Conservation (phyloP, 2,329 filamentous ascomycete species). For the Colletotrichum somersetense region DNA sequence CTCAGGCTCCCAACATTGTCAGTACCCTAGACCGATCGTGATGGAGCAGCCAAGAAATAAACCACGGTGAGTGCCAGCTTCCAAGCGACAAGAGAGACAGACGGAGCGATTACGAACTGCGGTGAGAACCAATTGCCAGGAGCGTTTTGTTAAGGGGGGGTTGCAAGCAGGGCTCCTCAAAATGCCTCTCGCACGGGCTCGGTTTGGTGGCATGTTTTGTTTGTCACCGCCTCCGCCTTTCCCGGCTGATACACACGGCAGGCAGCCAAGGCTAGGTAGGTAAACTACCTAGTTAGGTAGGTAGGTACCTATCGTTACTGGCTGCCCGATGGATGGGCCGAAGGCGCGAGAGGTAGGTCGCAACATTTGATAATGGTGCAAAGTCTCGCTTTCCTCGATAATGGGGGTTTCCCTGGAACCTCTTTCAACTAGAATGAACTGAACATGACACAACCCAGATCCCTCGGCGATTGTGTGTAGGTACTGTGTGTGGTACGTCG, state of each 20-base stretch:
- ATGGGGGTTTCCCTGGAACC: background rate
- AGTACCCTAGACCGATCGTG: background rate
- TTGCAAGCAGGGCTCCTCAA: constrained; percentile 10
- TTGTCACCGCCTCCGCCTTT: constrained; percentile 30
- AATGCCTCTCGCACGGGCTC: constrained; percentile 21
- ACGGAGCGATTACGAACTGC: constrained; percentile 16
- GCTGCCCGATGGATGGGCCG: constrained; percentile 23
- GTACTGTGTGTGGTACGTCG: background rate
- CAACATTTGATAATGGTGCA: background rate
- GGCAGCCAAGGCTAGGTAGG: too few relatives aligned
- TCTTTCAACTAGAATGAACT: background rate
- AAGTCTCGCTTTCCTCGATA: constrained; percentile 8
- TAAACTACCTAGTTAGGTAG: too few relatives aligned
- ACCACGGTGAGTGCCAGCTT: background rate
- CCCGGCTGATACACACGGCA: background rate
- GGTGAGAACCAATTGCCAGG: constrained; percentile 16
- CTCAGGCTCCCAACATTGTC: background rate
- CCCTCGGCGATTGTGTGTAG: background rate
- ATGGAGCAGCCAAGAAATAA: constrained; percentile 17
- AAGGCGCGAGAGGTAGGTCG: background rate
- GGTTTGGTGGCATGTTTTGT: constrained; percentile 9
- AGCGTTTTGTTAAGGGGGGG: background rate
- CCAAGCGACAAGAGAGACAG: background rate
- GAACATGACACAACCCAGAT: background rate
- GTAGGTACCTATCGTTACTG: background rate